These are phyloP conservation scores for Termitomyces bulborhizus DNA, from an alignment of 768 basidiomycete genomes.

Conservation along the genomic window DNA sequence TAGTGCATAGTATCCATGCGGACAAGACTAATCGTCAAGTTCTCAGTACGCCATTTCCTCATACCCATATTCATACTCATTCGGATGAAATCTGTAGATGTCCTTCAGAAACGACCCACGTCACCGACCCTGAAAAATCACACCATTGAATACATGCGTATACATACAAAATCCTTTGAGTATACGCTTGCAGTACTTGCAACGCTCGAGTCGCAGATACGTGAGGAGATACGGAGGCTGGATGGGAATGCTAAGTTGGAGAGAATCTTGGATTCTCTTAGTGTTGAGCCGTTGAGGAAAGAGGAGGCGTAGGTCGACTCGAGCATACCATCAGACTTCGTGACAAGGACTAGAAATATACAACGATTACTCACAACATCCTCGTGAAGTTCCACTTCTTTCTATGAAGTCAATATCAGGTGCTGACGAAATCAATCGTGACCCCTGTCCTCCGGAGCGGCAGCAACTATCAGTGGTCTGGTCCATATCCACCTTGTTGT, in stretches of 20 bases:
- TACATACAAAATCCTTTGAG: slow-evolving; percentile 77
- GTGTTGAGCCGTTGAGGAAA: not conserved
- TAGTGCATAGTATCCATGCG: slow-evolving; percentile 84
- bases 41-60: slow-evolving; percentile 52
- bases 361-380: too few species aligned
- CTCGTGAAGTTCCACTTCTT: too few species aligned
- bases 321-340: too few species aligned
- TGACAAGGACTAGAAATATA: too few species aligned
- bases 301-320: too few species aligned
- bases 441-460: too few species aligned
- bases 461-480: too few species aligned
- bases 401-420: too few species aligned
- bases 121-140: slow-evolving; percentile 78
- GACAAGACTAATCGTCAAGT: slow-evolving; percentile 74
- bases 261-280: not conserved
- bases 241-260: not conserved
- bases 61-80: not conserved
- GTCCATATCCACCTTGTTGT: too few species aligned
- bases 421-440: too few species aligned
- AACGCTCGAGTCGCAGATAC: slow-evolving; percentile 61
- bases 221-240: slow-evolving; percentile 60
- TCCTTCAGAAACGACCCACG: slow-evolving; percentile 82
- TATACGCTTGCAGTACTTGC: slow-evolving; percentile 73
- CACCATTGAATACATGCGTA: slow-evolving; percentile 71
- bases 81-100: slow-evolving; percentile 41